Evolutionary conservation across 805 yeast species (phyloP), one percentile per base, ranked within the genome.

Genomic region (Candida coleopterorum): DNA sequence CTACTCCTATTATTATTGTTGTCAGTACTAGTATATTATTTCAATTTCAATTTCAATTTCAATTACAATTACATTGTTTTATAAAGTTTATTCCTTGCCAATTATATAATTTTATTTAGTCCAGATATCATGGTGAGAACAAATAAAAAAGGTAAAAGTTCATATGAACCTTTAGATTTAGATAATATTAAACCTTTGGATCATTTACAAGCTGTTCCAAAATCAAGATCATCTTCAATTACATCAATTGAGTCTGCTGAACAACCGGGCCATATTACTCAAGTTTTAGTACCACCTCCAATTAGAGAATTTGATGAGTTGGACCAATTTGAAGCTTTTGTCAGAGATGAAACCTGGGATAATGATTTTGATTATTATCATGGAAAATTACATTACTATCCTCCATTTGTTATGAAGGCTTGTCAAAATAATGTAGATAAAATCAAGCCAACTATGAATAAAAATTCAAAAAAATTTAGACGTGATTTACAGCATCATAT

Each of bases 401-500:
- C 93, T 15, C 90, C 90, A 34, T 83, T 83, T 53, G 74, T 83
- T 32, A 46, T 81, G 55, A 72, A 74, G 44, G 82, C 77, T 39
- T 73, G 79, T 42, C 85, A 79, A 45, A 75, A 79, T 39, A 78
- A 81, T 50, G 76, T 79, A 40, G 88, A 82, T 36, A 81, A 79
- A 53, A 74, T 82, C 43, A 80, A 81, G 56, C 81, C 82, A 21
- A 76, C 83, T 29, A 78, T 75, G 68, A 82, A 81, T 59, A 77
- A 81, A 43, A 77, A 82, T 54, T 78, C 81, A 39, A 74, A 77
- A 49, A 81, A 81, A 58, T 83, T 81, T 53, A 77, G 76, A 42
- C 71, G 90, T 55, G 81, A 81, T 56, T 68, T 83, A 55, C 81
- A 79, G 50, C 90, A 83, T 56, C 90, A 83, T 51, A 68, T 83